phyloP scores from a whole-genome alignment of 495 filamentous ascomycete genomes.

The Pyrenula massariospora region DNA sequence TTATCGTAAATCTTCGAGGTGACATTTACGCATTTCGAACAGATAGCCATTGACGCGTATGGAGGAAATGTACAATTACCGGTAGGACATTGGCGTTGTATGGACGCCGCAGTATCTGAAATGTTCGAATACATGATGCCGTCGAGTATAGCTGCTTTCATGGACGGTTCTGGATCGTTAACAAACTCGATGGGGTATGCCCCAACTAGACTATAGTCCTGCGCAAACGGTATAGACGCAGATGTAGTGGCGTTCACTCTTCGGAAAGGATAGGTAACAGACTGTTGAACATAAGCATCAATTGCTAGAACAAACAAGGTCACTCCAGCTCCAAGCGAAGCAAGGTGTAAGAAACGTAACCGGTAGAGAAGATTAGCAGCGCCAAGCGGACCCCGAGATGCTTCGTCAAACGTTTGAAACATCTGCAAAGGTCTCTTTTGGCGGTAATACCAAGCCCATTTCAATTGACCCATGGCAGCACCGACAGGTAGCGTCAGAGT shows the following conservation, averaged over 20 bases:
- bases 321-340: conserved; percentile 16
- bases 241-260: not conserved
- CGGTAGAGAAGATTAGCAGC: conserved; percentile 8
- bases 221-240: not conserved
- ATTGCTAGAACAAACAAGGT: conserved; percentile 17
- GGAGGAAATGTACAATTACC: conserved; percentile 30
- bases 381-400: conserved; percentile 27
- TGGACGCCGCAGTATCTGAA: not conserved
- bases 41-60: conserved; percentile 34
- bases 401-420: conserved; percentile 22
- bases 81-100: conserved; percentile 22
- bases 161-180: conserved; percentile 1
- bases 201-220: not conserved
- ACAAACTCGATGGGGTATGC: not conserved
- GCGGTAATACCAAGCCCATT: conserved; percentile 21
- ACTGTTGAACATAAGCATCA: conserved; percentile 21
- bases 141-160: conserved; percentile 5
- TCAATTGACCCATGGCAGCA: conserved; percentile 20
- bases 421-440: conserved; percentile 10
- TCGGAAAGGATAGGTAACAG: conserved; percentile 11
- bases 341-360: conserved; percentile 6
- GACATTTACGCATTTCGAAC: conserved; percentile 25
- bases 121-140: conserved; percentile 2
- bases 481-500: conserved; percentile 16
- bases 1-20: conserved; percentile 3